Evolutionary conservation across 2,329 filamentous ascomycete species (phyloP).

Genomic region (Aspergillus sp.): DNA sequence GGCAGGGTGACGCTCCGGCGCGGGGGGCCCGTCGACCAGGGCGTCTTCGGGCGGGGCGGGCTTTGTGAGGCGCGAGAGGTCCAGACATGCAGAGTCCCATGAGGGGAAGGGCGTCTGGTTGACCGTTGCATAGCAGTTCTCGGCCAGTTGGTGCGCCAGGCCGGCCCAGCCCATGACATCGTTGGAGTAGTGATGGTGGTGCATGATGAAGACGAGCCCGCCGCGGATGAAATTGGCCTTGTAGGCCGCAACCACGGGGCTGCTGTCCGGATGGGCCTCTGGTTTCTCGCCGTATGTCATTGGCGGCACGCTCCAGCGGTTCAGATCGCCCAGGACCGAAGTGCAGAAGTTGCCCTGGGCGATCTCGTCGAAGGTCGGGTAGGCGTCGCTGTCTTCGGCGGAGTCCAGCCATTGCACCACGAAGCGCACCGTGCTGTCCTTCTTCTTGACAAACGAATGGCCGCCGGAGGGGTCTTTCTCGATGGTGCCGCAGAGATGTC

Average conservation of each 20-base stretch:
- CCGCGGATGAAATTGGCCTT: constrained; percentile 36
- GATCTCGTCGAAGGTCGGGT: constrained; percentile 33
- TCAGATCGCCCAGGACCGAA: constrained; percentile 24
- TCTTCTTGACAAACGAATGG: constrained; percentile 30
- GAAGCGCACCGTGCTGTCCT: constrained; percentile 26
- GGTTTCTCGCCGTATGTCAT: constrained; percentile 27
- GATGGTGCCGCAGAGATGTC: constrained; percentile 33
- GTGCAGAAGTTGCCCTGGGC: constrained; percentile 28
- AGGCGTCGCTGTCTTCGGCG: constrained; percentile 16
- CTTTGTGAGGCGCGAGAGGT: constrained; percentile 27
- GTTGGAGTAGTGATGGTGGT: constrained; percentile 37
- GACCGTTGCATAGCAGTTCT: constrained; percentile 32
- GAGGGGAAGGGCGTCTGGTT: constrained; percentile 21
- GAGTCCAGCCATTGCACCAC: constrained; percentile 31
- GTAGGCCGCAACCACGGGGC: constrained; percentile 29
- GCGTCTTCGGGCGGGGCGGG: constrained; percentile 16
- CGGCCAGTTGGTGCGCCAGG: constrained; percentile 33
- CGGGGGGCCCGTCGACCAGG: constrained; percentile 6
- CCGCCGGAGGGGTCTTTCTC: constrained; percentile 30
- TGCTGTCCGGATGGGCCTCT: constrained; percentile 26
- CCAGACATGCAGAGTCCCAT: constrained; percentile 30
- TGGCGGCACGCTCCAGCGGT: constrained; percentile 24
- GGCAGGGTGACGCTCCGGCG: constrained; percentile 6
- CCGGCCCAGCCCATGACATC: constrained; percentile 37
- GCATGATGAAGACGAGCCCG: constrained; percentile 35